Evolutionary conservation across 2,329 filamentous ascomycete genomes (phyloP).

Genomic region (Calonectria pseudoreteaudii): DNA sequence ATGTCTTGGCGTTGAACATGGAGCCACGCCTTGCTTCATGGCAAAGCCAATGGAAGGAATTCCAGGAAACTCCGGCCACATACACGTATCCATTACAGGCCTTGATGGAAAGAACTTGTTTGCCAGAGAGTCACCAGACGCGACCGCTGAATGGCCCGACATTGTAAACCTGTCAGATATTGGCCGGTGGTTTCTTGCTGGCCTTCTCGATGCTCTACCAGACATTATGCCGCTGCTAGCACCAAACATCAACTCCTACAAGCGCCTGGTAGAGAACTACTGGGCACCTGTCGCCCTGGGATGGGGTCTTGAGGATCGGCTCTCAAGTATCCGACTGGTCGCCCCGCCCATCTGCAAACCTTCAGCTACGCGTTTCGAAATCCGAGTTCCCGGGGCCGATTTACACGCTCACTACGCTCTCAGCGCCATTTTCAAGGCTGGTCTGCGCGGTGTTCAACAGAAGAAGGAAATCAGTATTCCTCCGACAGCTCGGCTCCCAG

Average conservation of each 20-base stretch:
- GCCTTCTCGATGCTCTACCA: slow-evolving; percentile 75
- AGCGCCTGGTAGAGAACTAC: slow-evolving; percentile 82
- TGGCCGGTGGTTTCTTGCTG: slow-evolving; percentile 79
- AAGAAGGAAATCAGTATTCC: slow-evolving; percentile 84
- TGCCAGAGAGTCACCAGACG: slow-evolving; percentile 63
- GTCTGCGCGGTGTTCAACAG: slow-evolving; percentile 78
- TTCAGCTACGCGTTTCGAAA: slow-evolving; percentile 78
- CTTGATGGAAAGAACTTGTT: slow-evolving; percentile 76
- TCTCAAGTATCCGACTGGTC: slow-evolving; percentile 68
- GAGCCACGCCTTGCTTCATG: slow-evolving; percentile 84
- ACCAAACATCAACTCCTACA: slow-evolving; percentile 82
- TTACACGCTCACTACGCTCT: slow-evolving; percentile 78
- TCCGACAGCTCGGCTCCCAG: background rate
- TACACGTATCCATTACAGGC: slow-evolving; percentile 78
- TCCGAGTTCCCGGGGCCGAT: slow-evolving; percentile 79
- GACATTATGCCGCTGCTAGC: slow-evolving; percentile 82
- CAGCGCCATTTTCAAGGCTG: slow-evolving; percentile 74
- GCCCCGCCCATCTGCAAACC: slow-evolving; percentile 68
- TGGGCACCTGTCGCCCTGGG: slow-evolving; percentile 83
- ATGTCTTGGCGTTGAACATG: slow-evolving; percentile 74
- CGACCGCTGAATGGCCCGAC: slow-evolving; percentile 70
- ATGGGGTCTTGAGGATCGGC: slow-evolving; percentile 81
- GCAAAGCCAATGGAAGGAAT: slow-evolving; percentile 79
- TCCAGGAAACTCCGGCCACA: slow-evolving; percentile 80
- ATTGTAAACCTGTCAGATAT: slow-evolving; percentile 75